These are phyloP conservation scores for Tagetes erecta DNA, from an alignment of 129 eudicot genomes.

Conservation along the genomic window DNA sequence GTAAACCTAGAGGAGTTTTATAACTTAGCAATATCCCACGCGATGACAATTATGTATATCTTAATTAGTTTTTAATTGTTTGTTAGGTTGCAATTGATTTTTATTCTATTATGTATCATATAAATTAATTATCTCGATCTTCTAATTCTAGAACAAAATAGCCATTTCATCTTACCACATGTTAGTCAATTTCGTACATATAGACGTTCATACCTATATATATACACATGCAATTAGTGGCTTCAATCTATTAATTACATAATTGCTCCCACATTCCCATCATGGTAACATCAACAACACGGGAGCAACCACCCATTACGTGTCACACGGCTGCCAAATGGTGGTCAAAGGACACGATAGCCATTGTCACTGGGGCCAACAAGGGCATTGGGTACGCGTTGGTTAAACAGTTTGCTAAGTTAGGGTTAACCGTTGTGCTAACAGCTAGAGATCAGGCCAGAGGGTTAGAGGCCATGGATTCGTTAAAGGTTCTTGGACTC, in stretches of 20 bases:
- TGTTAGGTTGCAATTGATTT: not conserved
- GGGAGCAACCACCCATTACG: constrained; percentile 1
- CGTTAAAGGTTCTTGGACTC: constrained; percentile 45
- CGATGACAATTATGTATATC: constrained; percentile 14
- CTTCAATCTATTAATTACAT: constrained; percentile 5
- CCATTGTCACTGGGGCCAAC: constrained; percentile 85
- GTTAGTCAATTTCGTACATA: not conserved
- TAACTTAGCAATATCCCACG: constrained; percentile 2
- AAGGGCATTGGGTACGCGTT: constrained; percentile 81
- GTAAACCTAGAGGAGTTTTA: constrained; percentile 17
- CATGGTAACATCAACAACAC: constrained; percentile 23
- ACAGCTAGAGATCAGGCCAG: constrained; percentile 58
- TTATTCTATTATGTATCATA: not conserved
- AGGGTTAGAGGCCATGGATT: constrained; percentile 60
- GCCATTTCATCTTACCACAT: not conserved
- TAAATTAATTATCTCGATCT: not conserved
- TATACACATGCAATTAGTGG: not conserved
- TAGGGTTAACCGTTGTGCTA: constrained; percentile 67
- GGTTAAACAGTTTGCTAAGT: constrained; percentile 62
- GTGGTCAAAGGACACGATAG: constrained; percentile 84
- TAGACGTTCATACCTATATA: not conserved
- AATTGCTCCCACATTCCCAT: constrained; percentile 11
- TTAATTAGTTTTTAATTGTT: not conserved
- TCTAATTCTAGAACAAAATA: not conserved
- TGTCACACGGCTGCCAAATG: constrained; percentile 38